Percentiles rank a stretch among this genome's conserved stretches.
These are phyloP conservation scores for Diplodia corticola DNA, from an alignment of 2,329 filamentous ascomycete genomes.

Conservation along the genomic window DNA sequence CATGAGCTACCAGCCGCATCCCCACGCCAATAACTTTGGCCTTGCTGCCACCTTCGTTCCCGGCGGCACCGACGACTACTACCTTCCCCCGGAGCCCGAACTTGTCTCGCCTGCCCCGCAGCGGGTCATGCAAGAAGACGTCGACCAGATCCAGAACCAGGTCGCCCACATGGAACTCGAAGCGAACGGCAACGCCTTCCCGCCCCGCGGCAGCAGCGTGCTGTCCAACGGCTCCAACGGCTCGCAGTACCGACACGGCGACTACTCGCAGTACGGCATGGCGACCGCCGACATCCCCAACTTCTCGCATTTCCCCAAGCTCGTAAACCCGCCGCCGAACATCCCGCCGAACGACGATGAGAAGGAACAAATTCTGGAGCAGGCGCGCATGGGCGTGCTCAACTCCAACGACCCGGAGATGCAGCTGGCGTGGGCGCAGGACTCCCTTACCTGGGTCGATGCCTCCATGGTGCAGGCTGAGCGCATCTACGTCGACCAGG, in stretches of 20 bases:
- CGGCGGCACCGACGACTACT: conserved; percentile 67
- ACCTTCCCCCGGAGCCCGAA: conserved; percentile 61
- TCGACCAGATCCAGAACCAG: conserved; percentile 85
- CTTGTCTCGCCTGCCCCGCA: conserved; percentile 70
- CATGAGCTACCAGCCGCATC: conserved; percentile 23
- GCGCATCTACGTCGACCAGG: conserved; percentile 61
- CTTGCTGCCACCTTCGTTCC: conserved; percentile 64
- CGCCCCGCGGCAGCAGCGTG: conserved; percentile 10
- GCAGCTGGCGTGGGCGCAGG: conserved; percentile 95
- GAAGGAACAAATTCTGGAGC: conserved; percentile 85
- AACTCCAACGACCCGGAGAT: conserved; percentile 94
- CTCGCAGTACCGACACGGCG: conserved; percentile 28
- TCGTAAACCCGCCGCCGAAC: conserved; percentile 76
- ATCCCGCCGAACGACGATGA: conserved; percentile 93
- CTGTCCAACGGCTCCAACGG: conserved; percentile 27
- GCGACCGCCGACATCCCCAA: conserved; percentile 61
- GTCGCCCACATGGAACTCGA: conserved; percentile 87
- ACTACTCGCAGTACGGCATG: conserved; percentile 42
- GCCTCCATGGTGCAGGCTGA: conserved; percentile 74
- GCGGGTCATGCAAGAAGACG: conserved; percentile 87
- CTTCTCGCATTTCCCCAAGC: conserved; percentile 89
- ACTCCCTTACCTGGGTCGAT: conserved; percentile 86
- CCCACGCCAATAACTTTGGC: conserved; percentile 16
- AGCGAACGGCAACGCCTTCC: conserved; percentile 50
- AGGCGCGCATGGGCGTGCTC: conserved; percentile 77